Evolutionary conservation across 805 yeast genomes (phyloP).

Genomic region (Cyberlindnera saturnus): DNA sequence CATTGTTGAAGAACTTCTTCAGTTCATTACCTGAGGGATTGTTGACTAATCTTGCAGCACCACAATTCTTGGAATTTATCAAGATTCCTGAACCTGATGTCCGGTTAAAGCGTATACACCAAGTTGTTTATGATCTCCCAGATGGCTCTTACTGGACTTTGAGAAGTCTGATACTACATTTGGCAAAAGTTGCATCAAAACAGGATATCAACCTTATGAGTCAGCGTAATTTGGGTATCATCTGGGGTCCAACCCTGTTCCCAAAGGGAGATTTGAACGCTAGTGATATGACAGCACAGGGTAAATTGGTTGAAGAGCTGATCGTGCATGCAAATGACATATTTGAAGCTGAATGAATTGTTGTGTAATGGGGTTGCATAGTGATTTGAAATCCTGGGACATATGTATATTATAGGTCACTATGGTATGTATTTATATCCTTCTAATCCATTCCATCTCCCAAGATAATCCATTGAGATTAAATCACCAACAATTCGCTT

Average conservation of each 20-base stretch:
- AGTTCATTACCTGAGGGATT: conserved; percentile 83
- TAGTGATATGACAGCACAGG: conserved; percentile 71
- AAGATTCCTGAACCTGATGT: conserved; percentile 56
- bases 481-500: conserved; percentile 10
- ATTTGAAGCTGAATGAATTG: conserved; percentile 47
- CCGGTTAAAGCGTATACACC: conserved; percentile 73
- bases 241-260: conserved; percentile 92
- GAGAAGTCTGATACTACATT: conserved; percentile 78
- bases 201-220: conserved; percentile 75
- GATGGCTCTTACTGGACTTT: conserved; percentile 94
- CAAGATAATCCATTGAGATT: conserved; percentile 10
- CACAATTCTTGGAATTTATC: conserved; percentile 62
- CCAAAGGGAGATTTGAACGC: conserved; percentile 59
- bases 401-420: background rate
- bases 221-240: conserved; percentile 71
- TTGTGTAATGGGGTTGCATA: background rate
- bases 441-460: conserved; percentile 5
- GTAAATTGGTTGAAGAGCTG: conserved; percentile 77
- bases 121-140: conserved; percentile 81
- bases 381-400: background rate
- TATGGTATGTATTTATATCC: conserved; percentile 17
- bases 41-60: conserved; percentile 57
- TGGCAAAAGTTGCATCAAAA: conserved; percentile 62
- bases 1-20: conserved; percentile 79
- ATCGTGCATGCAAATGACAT: conserved; percentile 81